These are phyloP conservation scores for Zygoascus sp. DNA, from an alignment of 1,139 yeast genomes.

Conservation along the genomic window DNA sequence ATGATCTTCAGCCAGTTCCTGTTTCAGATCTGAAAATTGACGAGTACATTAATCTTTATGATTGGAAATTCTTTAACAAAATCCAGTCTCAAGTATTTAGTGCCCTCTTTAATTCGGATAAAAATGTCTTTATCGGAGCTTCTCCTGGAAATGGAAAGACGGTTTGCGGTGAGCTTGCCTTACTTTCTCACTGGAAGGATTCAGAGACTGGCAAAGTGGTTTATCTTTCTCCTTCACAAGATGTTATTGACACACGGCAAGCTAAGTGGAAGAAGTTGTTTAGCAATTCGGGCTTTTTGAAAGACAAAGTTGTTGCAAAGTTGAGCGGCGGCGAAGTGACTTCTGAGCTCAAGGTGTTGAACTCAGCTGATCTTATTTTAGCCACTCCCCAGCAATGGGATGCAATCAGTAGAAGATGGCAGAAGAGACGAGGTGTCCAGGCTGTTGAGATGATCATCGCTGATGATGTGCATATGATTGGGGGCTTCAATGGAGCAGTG, in stretches of 20 bases:
- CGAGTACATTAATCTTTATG: constrained; percentile 40
- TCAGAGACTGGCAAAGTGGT: constrained; percentile 57
- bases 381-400: constrained; percentile 82
- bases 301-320: constrained; percentile 42
- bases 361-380: constrained; percentile 60
- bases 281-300: constrained; percentile 34
- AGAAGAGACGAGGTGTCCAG: constrained; percentile 54
- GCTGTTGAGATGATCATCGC: constrained; percentile 62
- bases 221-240: constrained; percentile 61
- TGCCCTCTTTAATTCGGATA: constrained; percentile 53
- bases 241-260: constrained; percentile 44
- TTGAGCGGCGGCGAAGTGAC: constrained; percentile 56
- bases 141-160: constrained; percentile 78
- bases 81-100: constrained; percentile 70
- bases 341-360: constrained; percentile 51
- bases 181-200: constrained; percentile 62
- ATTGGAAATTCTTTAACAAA: constrained; percentile 56
- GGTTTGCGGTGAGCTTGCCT: constrained; percentile 64
- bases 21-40: constrained; percentile 44
- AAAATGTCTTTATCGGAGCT: constrained; percentile 61
- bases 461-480: constrained; percentile 73
- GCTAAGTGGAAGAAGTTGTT: constrained; percentile 53
- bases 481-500: constrained; percentile 50
- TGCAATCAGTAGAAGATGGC: constrained; percentile 72
- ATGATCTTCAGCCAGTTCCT: constrained; percentile 49